A percentile compares a stretch with the other conserved stretches of the same genome.
Conservation (phyloP, 495 filamentous ascomycete species). For the Neurospora sp. region DNA sequence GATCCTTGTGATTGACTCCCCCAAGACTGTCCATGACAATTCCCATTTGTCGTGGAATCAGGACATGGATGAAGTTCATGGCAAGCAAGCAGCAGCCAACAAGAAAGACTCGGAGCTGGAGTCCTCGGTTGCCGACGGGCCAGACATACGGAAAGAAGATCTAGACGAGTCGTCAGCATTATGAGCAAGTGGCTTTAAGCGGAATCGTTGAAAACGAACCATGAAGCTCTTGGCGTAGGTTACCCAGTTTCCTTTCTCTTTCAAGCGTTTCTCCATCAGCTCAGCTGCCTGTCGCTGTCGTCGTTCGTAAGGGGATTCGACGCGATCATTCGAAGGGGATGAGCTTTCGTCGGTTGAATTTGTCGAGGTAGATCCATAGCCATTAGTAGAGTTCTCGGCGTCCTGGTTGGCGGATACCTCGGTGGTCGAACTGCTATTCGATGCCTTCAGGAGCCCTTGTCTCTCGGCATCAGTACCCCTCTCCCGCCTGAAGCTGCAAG, state of each 20-base stretch:
- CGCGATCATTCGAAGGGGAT: conserved; percentile 22
- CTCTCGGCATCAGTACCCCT: conserved; percentile 38
- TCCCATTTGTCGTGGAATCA: conserved; percentile 59
- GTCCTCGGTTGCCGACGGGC: conserved; percentile 43
- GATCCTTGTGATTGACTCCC: conserved; percentile 27
- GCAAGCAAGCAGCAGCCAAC: conserved; percentile 52
- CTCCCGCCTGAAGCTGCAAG: conserved; percentile 17
- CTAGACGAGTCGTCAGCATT: conserved; percentile 15
- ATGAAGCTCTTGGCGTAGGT: conserved; percentile 52
- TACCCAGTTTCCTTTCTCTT: conserved; percentile 54
- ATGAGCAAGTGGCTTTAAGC: neutral
- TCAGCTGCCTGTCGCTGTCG: conserved; percentile 40
- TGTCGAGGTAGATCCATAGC: conserved; percentile 37
- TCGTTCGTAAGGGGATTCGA: conserved; percentile 39
- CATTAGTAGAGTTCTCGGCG: conserved; percentile 17
- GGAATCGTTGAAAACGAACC: conserved; percentile 24
- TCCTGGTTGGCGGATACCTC: conserved; percentile 12
- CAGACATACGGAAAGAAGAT: conserved; percentile 58
- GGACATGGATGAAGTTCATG: conserved; percentile 50
- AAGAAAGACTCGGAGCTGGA: conserved; percentile 47
- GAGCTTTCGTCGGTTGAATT: conserved; percentile 20
- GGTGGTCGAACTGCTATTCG: conserved; percentile 1
- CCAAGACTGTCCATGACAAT: conserved; percentile 48
- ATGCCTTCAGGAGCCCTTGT: conserved; percentile 33
- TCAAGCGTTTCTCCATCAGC: conserved; percentile 45